phyloP scores from a whole-genome alignment of 2,329 filamentous ascomycete genomes.

The Aspergillus fischeri region DNA sequence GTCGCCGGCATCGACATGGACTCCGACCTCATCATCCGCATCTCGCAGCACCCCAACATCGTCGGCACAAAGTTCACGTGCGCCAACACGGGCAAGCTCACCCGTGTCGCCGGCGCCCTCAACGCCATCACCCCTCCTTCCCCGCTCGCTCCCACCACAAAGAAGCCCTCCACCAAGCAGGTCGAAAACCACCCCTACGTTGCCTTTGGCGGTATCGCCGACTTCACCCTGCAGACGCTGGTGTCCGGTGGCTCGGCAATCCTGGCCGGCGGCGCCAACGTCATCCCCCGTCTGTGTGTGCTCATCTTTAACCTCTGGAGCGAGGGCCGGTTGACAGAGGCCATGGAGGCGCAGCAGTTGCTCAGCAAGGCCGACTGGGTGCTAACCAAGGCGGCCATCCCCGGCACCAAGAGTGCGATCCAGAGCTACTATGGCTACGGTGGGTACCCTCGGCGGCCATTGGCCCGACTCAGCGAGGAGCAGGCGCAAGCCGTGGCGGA shows the following conservation, averaged over 20 bases:
- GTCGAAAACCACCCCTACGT: constrained; percentile 57
- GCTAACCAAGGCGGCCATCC: constrained; percentile 76
- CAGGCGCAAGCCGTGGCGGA: constrained; percentile 28
- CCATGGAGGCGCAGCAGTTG: constrained; percentile 69
- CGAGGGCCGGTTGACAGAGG: constrained; percentile 71
- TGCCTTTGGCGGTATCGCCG: constrained; percentile 83
- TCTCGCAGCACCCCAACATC: constrained; percentile 78
- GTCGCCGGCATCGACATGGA: constrained; percentile 86
- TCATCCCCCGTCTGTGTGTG: constrained; percentile 78
- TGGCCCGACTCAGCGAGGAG: constrained; percentile 29
- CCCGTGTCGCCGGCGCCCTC: constrained; percentile 69
- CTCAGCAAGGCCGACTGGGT: constrained; percentile 79
- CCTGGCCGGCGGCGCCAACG: constrained; percentile 82
- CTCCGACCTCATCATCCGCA: constrained; percentile 76
- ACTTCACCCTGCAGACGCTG: constrained; percentile 80
- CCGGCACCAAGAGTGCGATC: constrained; percentile 80
- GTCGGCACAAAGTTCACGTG: constrained; percentile 89
- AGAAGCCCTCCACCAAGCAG: constrained; percentile 24
- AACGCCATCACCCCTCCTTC: constrained; percentile 62
- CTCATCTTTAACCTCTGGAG: constrained; percentile 75
- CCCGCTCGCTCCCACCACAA: constrained; percentile 25
- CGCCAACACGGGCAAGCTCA: constrained; percentile 84
- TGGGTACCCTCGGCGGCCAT: constrained; percentile 67
- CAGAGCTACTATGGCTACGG: constrained; percentile 82
- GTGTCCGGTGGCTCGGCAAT: constrained; percentile 77